Base-by-base conservation (phyloP, 208 protist species). In the Trypanosoma melophagium region DNA sequence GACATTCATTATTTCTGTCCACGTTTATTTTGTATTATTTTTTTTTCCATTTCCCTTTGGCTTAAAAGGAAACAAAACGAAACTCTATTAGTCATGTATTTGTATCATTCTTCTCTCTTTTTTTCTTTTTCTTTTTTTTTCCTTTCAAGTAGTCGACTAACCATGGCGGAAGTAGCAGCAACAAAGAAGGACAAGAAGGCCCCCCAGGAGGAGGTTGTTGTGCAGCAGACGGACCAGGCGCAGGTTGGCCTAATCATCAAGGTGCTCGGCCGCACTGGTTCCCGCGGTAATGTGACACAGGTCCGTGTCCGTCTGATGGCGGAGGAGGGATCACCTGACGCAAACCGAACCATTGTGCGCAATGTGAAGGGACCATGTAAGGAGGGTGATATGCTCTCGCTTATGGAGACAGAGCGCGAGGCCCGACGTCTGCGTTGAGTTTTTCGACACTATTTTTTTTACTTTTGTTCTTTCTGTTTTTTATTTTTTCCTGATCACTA, bases 371-470 rank as follows among this genome's bases (percentile, higher is more conserved):
- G 98, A 57, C 98, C 99, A 57, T 98, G 99, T 71, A 96, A 98
- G 75, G 93, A 98, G 67, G 96, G 94, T 66, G 99, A 99, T 84
- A 98, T 99, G 86, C 95, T 99, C 47, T 93, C 95, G 42, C 96
- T 99, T 47, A 97, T 99, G 82, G 99, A 99, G 83, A 98, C 98
- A 62, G 99, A 99, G 90, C 96, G 98, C 92, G 99, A 99, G 88
- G 98, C 99, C 50, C 93, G 98, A 72, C 97, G 99, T 71, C 92
- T 99, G 35, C 92, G 98, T 74, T 99, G 98, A 98, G 50, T 28
- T 60, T 60, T 52, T 58, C 44, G 1, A 56, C 12, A 45, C 8
- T 74, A 42, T 42, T 62, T 74, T 74, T 67, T 54, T 66, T 62
- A 17, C 22, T 66, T 31, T 35, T 35, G 3, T 35, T 35, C 28